Base-by-base conservation (phyloP, 1,284 basidiomycete species). In the Ustilago tritici region DNA sequence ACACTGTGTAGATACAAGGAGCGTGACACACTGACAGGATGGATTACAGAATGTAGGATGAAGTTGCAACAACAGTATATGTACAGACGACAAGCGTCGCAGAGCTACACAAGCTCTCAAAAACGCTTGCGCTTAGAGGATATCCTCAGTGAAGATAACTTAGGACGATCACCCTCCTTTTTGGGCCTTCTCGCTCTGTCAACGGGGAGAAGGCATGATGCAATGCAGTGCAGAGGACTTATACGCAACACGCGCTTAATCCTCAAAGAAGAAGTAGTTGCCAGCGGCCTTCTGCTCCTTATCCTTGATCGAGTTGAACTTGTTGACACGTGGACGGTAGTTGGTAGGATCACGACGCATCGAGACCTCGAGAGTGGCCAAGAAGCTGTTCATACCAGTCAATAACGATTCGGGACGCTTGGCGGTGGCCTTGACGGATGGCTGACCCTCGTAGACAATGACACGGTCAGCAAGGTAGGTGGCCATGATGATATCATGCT, bases 401-500 rank as follows among this genome's bases (percentile, higher is more conserved):
- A 85, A 62, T 38, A 86, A 70, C 32, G 78, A 78, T 58, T 86
- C 82, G 32, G 84, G 84, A 47, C 74, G 64, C 68, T 80, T 82
- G 31, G 84, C 84, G 3, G 74, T 79, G 3, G 84, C 84, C 62
- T 82, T 81, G 49, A 86, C 78, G 15, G 84, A 85, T 0, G 84
- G 84, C 56, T 74, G 69, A 63, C 84, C 84, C 61, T 84, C 84
- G 76, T 85, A 86, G 23, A 84, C 82, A 40, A 86, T 83, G 11
- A 86, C 84, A 17, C 83, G 74, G 61, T 86, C 84, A 35, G 84
- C 84, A 12, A 85, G 64, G 57, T 84, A 85, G 28, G 82, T 84
- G 12, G 84, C 82, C 84, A 85, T 85, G 68, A 84, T 84, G 47
- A 85, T 84, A 54, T 85, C 84, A 83, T 86, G 84, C 74, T 86